A percentile compares a stretch with the other conserved stretches of the same genome.
Conservation (phyloP, 768 basidiomycete species). For the Mycena vulgaris region DNA sequence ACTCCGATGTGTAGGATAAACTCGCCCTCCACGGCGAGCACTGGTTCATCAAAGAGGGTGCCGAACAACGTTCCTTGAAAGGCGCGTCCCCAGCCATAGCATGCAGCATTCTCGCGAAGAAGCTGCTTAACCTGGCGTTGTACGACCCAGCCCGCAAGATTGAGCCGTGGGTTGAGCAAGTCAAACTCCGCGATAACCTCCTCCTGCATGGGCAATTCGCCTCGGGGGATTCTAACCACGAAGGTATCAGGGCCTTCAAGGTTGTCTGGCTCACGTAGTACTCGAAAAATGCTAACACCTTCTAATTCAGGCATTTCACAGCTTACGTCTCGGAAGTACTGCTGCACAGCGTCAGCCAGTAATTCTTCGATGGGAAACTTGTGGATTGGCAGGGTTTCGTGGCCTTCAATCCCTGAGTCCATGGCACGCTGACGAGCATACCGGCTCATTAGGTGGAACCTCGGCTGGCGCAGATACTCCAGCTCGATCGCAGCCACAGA, state of each 20-base stretch:
- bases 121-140: not conserved
- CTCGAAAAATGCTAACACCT: not conserved
- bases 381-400: conserved; percentile 1
- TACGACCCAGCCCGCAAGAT: not conserved
- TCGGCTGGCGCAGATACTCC: not conserved
- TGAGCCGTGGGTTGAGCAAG: not conserved
- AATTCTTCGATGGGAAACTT: conserved; percentile 6
- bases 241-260: not conserved
- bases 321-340: conserved; percentile 5
- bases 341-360: conserved; percentile 1
- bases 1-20: not conserved
- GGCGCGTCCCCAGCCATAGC: too few species aligned
- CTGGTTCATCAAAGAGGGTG: not conserved
- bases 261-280: not conserved
- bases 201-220: too few species aligned
- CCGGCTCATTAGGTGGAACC: conserved; percentile 6
- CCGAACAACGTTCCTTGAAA: too few species aligned
- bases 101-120: not conserved
- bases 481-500: not conserved
- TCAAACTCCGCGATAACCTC: not conserved
- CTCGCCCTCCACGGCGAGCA: not conserved
- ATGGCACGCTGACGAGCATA: not conserved
- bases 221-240: not conserved
- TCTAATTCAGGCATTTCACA: not conserved
- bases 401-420: not conserved